Conservation (phyloP, 208 protist species). For the Leishmania amazonensis region DNA sequence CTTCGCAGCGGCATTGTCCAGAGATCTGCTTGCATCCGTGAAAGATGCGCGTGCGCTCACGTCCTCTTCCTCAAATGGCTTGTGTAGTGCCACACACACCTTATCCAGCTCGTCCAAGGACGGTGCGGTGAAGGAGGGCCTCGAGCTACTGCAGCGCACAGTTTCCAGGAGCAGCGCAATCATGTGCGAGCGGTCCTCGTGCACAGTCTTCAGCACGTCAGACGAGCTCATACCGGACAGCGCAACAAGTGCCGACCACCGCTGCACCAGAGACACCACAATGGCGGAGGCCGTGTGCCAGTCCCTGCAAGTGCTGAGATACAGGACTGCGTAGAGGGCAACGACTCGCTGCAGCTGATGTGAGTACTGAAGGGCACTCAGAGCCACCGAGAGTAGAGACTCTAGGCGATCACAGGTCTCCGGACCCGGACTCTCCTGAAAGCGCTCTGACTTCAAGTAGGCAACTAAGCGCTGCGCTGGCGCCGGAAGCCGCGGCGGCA, state of each 20-base stretch:
- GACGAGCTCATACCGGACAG: background rate
- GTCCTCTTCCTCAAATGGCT: background rate
- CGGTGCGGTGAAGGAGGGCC: background rate
- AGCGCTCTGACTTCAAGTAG: slow-evolving; percentile 1
- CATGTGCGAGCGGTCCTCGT: slow-evolving; percentile 15
- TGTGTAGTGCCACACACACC: slow-evolving; percentile 2
- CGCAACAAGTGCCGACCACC: slow-evolving; percentile 8
- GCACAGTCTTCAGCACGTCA: background rate
- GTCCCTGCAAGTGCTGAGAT: slow-evolving; percentile 5
- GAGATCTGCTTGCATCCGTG: background rate
- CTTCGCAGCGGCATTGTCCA: background rate
- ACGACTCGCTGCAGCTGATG: slow-evolving; percentile 10
- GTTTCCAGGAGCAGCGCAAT: slow-evolving; percentile 19
- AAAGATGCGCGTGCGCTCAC: background rate
- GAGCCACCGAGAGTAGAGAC: background rate
- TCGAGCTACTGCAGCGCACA: background rate
- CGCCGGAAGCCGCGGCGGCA: slow-evolving; percentile 10
- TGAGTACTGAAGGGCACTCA: slow-evolving; percentile 8
- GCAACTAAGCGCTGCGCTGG: slow-evolving; percentile 1
- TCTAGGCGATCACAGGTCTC: background rate
- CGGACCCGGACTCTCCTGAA: background rate
- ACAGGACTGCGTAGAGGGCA: slow-evolving; percentile 17
- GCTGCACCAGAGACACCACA: slow-evolving; percentile 12
- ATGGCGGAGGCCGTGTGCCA: slow-evolving; percentile 10
- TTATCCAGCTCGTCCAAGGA: slow-evolving; percentile 12